Percentiles rank a stretch among this genome's conserved stretches.
phyloP scores from a whole-genome alignment of 148 eudicot genomes.

The Selenicereus undatus region DNA sequence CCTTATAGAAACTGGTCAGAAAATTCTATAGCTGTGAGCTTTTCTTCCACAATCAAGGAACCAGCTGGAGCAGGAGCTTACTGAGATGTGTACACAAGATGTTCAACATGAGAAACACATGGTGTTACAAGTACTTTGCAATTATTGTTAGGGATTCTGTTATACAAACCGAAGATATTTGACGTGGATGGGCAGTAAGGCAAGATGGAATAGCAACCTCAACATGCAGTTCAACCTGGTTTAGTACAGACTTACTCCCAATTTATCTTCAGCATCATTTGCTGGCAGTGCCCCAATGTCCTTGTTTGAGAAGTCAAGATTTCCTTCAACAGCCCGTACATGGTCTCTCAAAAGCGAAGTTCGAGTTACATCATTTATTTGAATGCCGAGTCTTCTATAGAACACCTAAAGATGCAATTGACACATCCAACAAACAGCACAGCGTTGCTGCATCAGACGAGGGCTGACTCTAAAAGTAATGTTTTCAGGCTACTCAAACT shows the following conservation, averaged over 20 bases:
- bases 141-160: neutral
- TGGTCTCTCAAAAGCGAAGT: slow-evolving; percentile 73
- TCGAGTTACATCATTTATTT: slow-evolving; percentile 69
- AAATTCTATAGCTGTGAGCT: slow-evolving; percentile 55
- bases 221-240: slow-evolving; percentile 65
- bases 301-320: slow-evolving; percentile 91
- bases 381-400: slow-evolving; percentile 74
- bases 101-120: no score
- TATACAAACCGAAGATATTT: slow-evolving; percentile 57
- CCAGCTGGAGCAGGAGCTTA: slow-evolving; percentile 54
- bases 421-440: neutral
- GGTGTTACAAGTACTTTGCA: no score
- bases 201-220: slow-evolving; percentile 59
- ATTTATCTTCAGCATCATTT: slow-evolving; percentile 46
- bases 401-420: slow-evolving; percentile 51
- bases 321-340: slow-evolving; percentile 70
- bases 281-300: slow-evolving; percentile 57
- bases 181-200: slow-evolving; percentile 54
- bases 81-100: slow-evolving; percentile 27
- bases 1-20: slow-evolving; percentile 71
- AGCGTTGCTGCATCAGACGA: neutral
- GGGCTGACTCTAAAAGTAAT: neutral
- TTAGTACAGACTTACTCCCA: slow-evolving; percentile 42
- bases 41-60: slow-evolving; percentile 66
- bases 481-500: neutral